Conservation (phyloP, 441 rosid species). For the Brassica balearica region DNA sequence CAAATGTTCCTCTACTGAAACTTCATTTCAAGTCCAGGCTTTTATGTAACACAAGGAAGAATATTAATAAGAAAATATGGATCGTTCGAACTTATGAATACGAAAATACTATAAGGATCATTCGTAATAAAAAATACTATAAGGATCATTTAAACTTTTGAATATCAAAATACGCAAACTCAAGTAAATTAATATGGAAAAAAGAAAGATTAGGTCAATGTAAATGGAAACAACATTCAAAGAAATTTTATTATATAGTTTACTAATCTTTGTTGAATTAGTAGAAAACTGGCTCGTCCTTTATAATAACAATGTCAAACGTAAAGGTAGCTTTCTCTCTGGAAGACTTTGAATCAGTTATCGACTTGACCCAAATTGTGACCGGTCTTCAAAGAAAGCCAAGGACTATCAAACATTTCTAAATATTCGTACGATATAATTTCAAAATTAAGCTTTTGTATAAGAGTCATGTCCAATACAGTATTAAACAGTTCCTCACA, state of each 20-base stretch:
- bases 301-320: not conserved
- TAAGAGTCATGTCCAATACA: constrained; percentile 1
- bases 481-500: not conserved
- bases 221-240: constrained; percentile 1
- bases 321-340: not conserved
- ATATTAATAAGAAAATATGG: not conserved
- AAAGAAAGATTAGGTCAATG: too few species aligned
- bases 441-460: not conserved
- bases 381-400: not conserved
- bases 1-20: not conserved
- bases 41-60: not conserved
- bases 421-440: not conserved
- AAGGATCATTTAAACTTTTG: too few species aligned
- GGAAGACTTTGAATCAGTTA: constrained; percentile 13
- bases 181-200: too few species aligned
- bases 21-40: constrained; percentile 2
- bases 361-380: too few species aligned
- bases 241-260: constrained; percentile 7
- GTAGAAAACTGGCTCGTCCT: not conserved
- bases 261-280: constrained; percentile 11
- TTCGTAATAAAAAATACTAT: not conserved
- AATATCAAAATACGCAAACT: too few species aligned
- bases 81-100: not conserved
- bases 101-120: not conserved
- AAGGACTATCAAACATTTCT: constrained; percentile 12